Base-by-base conservation (phyloP, 106 monocot species). In the Dendrobium huoshanense region DNA sequence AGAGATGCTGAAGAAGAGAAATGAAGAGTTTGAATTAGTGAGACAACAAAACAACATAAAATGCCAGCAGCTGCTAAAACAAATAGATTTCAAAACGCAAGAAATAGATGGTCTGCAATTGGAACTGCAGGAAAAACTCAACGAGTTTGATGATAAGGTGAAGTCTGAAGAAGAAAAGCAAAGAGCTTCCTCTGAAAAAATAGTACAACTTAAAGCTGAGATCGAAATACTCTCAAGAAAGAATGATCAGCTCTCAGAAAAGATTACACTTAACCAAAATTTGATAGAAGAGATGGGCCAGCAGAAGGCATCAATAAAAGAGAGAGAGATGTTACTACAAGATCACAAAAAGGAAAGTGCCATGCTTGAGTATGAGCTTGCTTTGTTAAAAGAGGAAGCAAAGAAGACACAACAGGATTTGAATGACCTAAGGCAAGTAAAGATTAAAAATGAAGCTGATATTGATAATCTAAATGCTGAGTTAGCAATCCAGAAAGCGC, bases 61-160 rank as follows among this genome's bases (percentile, higher is more conserved):
- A 58, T 72, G 86, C 78, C 83, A 91, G 41, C 93, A 95, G 80
- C 85, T 93, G 16, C 6, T 87, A 41, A 77, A 42, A 65, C 83
- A 93, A 75, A 51, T 90, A 78, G 88, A 89, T 80, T 90, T 91
- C 54, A 89, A 95, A 79, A 91, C 88, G 73, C 82, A 86, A 70
- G 89, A 93, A 84, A 84, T 81, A 24, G 88, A 95, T 76, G 84
- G 80, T 45, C 85, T 99, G 41, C 10, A 37, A 7, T n/a, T 65
- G 64, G 84, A 92, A 81, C 83, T 95, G 9, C 88, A 89, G 77
- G 75, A 84, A 22, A 91, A 86, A 72, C 49, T 44, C 17, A 85
- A 93, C 25, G 95, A 91, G 48, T 77, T 95, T 19, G 85, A 95
- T 43, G 84, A 81, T 72, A 82, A 86, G 55, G 91, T 82, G 75